phyloP scores from a whole-genome alignment of 2,329 filamentous ascomycete species.

The Zymoseptoria brevis region DNA sequence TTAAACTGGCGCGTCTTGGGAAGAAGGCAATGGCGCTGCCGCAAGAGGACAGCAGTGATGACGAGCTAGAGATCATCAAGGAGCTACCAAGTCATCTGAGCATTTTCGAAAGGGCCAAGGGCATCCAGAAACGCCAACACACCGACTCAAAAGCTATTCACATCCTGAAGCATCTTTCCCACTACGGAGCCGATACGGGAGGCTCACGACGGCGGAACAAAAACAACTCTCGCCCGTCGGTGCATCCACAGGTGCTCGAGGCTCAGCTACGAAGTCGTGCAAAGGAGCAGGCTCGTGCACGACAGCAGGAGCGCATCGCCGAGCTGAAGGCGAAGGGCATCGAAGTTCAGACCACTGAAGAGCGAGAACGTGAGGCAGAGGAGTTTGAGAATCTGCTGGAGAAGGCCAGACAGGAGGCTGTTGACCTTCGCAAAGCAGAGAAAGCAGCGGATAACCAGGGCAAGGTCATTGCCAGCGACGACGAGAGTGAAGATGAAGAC shows the following conservation, averaged over 20 bases:
- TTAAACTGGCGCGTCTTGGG: conserved; percentile 30
- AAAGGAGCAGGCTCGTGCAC: conserved; percentile 68
- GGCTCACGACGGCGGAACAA: conserved; percentile 48
- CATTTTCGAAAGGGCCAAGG: conserved; percentile 33
- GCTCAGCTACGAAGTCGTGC: conserved; percentile 61
- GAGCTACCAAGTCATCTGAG: conserved; percentile 25
- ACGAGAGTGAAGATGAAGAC: conserved; percentile 49
- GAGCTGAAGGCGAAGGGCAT: conserved; percentile 73
- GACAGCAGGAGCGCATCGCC: conserved; percentile 69
- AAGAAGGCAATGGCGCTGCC: conserved; percentile 17
- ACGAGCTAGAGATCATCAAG: conserved; percentile 58
- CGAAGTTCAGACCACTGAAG: conserved; percentile 73
- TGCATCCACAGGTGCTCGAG: conserved; percentile 65
- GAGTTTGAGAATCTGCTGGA: conserved; percentile 84
- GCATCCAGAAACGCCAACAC: conserved; percentile 11
- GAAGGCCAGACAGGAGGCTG: conserved; percentile 71
- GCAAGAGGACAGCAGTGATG: conserved; percentile 36
- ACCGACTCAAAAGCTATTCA: conserved; percentile 28
- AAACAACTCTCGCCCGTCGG: conserved; percentile 51
- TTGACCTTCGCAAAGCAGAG: conserved; percentile 70
- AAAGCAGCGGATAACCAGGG: conserved; percentile 44
- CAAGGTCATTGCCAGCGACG: conserved; percentile 43
- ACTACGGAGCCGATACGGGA: conserved; percentile 28
- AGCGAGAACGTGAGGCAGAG: conserved; percentile 72
- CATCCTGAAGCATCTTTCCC: conserved; percentile 28